Base-by-base conservation (phyloP, 257 asterid species). In the Salvia hispanica region DNA sequence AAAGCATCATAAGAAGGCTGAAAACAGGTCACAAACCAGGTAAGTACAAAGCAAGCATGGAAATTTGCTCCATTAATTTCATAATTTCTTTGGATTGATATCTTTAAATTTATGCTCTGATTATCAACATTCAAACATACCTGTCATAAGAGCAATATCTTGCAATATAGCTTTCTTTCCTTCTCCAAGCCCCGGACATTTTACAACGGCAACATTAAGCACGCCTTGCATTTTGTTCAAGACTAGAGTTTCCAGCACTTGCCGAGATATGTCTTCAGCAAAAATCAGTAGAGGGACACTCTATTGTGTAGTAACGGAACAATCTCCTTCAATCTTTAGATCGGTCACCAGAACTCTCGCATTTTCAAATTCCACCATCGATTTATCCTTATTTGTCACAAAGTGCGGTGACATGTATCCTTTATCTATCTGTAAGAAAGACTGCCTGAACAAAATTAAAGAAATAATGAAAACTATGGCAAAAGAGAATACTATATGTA, bases 91-190 rank as follows among this genome's bases (percentile, higher is more conserved):
- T n/a, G n/a, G n/a, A n/a, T n/a, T n/a, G n/a, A n/a, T n/a, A n/a
- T n/a, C n/a, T n/a, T n/a, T n/a, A 60, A 67, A 3, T 7, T 67
- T 5, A 14, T 48, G n/a, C 48, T 53, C 44, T 28, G 13, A 16
- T 52, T 39, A 58, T 37, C 13, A 43, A 44, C 15, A 66, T 51
- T 11, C 37, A 68, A 62, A 9, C 9, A 72, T 34, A 88, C 99
- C 99, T 72, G 99, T 91, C 96, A 94, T 82, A 43, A 94, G 89
- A 9, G 99, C 92, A 78, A 94, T 85, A 75, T 91, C 97, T 80
- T 94, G 99, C 80, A 94, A 76, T 58, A 88, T 66, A 42, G 96
- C 92, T 76, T 91, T 94, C 86, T 91, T 94, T 58, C 85, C 93
- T 0, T 83, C 95, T 56, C 83, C 86, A 37, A 76, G 36, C 39